These are phyloP conservation scores for Penicillium aurantiogriseum DNA, from an alignment of 2,329 filamentous ascomycete species.

Conservation along the genomic window DNA sequence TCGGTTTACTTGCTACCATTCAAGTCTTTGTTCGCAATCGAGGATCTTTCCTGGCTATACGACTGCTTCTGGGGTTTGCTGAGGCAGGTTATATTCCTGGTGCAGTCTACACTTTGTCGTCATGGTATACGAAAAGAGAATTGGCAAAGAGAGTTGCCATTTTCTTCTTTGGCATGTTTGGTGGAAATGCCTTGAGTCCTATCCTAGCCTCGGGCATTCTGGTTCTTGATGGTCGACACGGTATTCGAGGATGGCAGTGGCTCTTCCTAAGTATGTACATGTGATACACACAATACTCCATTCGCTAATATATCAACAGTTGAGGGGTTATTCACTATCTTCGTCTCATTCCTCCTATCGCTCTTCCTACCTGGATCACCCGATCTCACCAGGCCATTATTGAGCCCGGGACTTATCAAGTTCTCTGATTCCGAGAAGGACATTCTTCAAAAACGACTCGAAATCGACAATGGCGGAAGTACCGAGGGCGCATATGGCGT, in stretches of 20 bases:
- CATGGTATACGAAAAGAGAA: slow-evolving; percentile 3
- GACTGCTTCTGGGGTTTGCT: background rate
- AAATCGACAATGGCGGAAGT: background rate
- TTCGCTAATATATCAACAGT: background rate
- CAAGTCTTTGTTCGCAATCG: background rate
- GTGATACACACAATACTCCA: too few relatives aligned
- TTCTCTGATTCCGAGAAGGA: background rate
- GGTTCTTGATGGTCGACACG: background rate
- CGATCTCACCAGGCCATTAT: background rate
- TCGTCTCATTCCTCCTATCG: background rate
- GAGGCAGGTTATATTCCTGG: background rate
- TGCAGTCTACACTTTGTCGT: background rate
- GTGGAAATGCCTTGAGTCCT: background rate
- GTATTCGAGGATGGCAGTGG: background rate
- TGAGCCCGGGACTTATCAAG: background rate
- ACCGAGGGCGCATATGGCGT: background rate
- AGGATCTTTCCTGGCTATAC: background rate
- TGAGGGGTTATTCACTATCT: background rate
- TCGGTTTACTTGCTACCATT: background rate
- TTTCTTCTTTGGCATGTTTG: slow-evolving; percentile 5
- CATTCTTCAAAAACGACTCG: background rate
- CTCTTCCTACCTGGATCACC: background rate
- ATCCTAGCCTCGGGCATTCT: background rate
- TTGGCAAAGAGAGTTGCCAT: background rate
- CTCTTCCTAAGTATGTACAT: background rate